Evolutionary conservation across 2,329 filamentous ascomycete species (phyloP), one percentile per base, ranked within the genome.

Genomic region (Talaromyces marneffei): DNA sequence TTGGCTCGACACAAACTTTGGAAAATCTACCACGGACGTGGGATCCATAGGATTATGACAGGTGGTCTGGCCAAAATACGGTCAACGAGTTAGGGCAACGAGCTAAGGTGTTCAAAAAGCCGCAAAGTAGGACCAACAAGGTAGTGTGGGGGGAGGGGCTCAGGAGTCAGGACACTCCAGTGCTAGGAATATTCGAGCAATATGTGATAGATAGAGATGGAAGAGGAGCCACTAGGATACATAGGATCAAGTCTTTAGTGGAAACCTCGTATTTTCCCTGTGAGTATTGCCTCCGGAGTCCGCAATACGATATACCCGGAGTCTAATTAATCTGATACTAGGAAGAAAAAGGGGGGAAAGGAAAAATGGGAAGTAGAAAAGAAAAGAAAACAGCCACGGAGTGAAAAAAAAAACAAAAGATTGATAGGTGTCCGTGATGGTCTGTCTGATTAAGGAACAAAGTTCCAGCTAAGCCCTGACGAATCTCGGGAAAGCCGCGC

Each of bases 401-500:
- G 46, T 52, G 20, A 6, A 27, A 46, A 46, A 27, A 31, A 50
- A 50, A 29, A 31, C 44, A 31, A 48, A 27, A 31, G 44, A 16
- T 29, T 16, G 44, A n/a, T 2, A 18, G n/a, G 10, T 50, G 48
- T 20, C n/a, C n/a, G n/a, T n/a, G n/a, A n/a, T n/a, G n/a, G n/a
- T n/a, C 16, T 48, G 18, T 29, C 23, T 31, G 14, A 44, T 35
- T 44, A 18, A 35, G 12, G 42, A 25, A 40, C 39, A 31, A 18
- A 10, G 18, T 35, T 37, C 23, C 3, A 37, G 16, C 46, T 53
- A 53, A 53, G 46, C 46, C 33, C 20, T 59, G 57, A 58, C 27
- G 23, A 48, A 58, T 59, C 60, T 62, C 60, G 56, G 60, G 60
- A 62, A 62, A 59, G 37, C 60, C 60, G 60, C 55, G 48, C 56